Conservation (phyloP, 1,139 yeast genomes). For the Kurtzmaniella quercitrusa region DNA sequence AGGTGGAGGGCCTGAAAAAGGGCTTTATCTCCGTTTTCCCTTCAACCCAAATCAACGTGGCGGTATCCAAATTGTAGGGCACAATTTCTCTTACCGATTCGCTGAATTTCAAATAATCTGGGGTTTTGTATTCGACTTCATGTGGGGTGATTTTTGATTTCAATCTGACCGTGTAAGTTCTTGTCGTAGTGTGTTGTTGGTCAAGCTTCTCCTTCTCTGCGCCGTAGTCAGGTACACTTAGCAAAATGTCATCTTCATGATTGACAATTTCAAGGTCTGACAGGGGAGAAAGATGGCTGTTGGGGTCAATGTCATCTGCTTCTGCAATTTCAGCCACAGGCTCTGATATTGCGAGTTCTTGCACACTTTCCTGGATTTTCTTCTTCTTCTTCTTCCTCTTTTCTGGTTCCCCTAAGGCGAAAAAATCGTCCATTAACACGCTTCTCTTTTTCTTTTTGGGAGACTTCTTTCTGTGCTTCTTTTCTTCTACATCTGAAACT, state of each 20-base stretch:
- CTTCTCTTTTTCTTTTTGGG: constrained; percentile 10
- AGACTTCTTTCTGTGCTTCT: constrained; percentile 1
- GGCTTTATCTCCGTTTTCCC: constrained; percentile 37
- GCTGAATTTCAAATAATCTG: constrained; percentile 2
- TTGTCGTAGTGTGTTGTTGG: not conserved
- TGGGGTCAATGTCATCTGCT: not conserved
- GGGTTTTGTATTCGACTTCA: not conserved
- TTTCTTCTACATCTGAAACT: not conserved
- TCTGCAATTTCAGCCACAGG: too few relatives aligned
- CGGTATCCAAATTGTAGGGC: constrained; percentile 9
- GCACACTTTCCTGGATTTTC: not conserved
- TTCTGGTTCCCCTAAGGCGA: constrained; percentile 17
- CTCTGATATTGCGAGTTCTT: not conserved
- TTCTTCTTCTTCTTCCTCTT: constrained; percentile 20
- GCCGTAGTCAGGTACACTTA: not conserved
- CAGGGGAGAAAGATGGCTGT: not conserved
- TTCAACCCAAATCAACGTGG: constrained; percentile 37
- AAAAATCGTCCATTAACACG: constrained; percentile 26
- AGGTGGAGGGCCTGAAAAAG: constrained; percentile 39
- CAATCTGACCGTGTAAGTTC: not conserved
- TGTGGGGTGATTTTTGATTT: constrained; percentile 1
- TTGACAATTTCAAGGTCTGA: not conserved
- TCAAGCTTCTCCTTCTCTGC: not conserved
- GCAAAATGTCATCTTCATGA: not conserved
- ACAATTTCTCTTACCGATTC: not conserved